Conservation (phyloP, 2,329 filamentous ascomycete genomes). For the Colletotrichum chlorophyti region DNA sequence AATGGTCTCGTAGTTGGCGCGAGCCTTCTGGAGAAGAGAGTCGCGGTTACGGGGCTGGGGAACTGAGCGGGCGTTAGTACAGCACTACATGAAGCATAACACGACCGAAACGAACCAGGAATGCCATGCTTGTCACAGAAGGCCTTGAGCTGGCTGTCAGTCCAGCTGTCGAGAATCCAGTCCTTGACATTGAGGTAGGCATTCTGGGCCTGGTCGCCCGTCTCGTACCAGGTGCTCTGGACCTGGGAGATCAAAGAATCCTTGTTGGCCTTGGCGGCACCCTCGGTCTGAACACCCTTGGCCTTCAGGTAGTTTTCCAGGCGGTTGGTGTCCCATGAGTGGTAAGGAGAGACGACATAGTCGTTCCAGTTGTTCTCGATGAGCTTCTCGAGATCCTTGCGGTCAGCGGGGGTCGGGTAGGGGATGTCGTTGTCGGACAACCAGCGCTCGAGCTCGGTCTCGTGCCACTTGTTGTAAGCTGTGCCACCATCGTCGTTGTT, state of each 20-base stretch:
- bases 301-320: conserved; percentile 71
- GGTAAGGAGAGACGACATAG: conserved; percentile 78
- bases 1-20: conserved; percentile 79
- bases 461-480: conserved; percentile 99
- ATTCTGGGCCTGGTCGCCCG: conserved; percentile 76
- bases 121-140: conserved; percentile 91
- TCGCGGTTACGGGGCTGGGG: conserved; percentile 90
- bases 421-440: conserved; percentile 90
- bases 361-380: conserved; percentile 89
- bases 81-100: background rate
- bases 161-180: conserved; percentile 96
- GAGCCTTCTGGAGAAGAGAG: conserved; percentile 76
- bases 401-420: conserved; percentile 87
- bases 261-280: conserved; percentile 70
- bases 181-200: conserved; percentile 78
- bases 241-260: conserved; percentile 74
- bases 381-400: conserved; percentile 92
- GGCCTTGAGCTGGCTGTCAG: conserved; percentile 89
- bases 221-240: conserved; percentile 78
- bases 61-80: conserved; percentile 47
- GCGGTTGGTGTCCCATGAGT: conserved; percentile 75
- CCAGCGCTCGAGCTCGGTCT: conserved; percentile 97
- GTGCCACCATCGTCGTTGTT: no score
- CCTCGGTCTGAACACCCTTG: conserved; percentile 75
- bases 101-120: conserved; percentile 56